Base-by-base conservation (phyloP, 2,329 filamentous ascomycete species). In the Hypocreales sp. region DNA sequence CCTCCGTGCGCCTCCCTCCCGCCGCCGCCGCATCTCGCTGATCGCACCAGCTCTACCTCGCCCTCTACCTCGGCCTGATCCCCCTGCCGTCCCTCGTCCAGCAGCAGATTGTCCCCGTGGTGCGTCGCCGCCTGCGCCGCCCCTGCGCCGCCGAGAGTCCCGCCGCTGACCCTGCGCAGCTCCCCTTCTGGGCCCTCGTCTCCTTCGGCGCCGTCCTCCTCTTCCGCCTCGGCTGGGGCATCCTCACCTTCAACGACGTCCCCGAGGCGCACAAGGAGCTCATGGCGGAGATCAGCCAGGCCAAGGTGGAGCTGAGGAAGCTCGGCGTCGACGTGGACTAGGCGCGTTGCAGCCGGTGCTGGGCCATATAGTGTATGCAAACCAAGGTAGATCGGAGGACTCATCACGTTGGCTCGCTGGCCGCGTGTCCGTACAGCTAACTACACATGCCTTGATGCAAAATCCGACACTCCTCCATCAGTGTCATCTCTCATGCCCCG, bases 161-260 rank as follows among this genome's bases (percentile, higher is more conserved):
- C n/a, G n/a, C n/a, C n/a, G n/a, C n/a, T n/a, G n/a, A n/a, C n/a
- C n/a, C n/a, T n/a, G n/a, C n/a, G n/a, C 40, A 94, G 86, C 70
- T 95, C 25, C 90, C 90, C 31, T 81, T 94, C 61, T 98, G 87
- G 80, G 73, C 72, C 25, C 64, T 95, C 42, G 80, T 98, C 39
- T 75, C 80, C 14, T 86, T 95, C 48, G 90, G 86, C 55, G 79
- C 86, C 36, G 86, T 84, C 57, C 76, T 98, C 13, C 77, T 98
- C 38, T 83, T 79, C 60, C 82, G 83, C 43, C 78, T 98, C 35
- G 90, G 90, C 44, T 79, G 74, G 61, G 90, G 90, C 38, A 81
- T 98, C 42, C 66, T 93, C 50, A 93, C 83, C 31, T 98, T 98
- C 68, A 90, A 93, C 63, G 86, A 95, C 55, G 83, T 92, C 26